A percentile compares a stretch with the other conserved stretches of the same genome.
Evolutionary conservation across 2,329 filamentous ascomycete species (phyloP).

Genomic region (Xylaria hypoxylon): DNA sequence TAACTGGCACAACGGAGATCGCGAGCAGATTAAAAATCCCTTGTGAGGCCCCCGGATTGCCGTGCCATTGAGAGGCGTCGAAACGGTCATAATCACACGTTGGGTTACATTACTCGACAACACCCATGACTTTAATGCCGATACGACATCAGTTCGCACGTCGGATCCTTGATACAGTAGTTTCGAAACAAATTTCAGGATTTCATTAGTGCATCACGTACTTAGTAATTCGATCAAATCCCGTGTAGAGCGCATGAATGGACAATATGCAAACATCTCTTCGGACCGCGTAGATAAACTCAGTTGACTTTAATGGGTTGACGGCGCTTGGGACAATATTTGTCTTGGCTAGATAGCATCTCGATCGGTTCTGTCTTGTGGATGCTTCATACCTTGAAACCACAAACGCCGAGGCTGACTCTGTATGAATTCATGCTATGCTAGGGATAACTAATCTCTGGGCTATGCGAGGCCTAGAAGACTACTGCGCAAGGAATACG

Average conservation of each 20-base stretch:
- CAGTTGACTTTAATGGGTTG: background rate
- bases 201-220: background rate
- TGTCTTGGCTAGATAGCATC: constrained; percentile 1
- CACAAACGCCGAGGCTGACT: background rate
- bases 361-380: background rate
- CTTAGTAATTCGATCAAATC: background rate
- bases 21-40: constrained; percentile 15
- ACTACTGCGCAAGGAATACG: background rate
- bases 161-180: constrained; percentile 11
- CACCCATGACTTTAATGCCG: constrained; percentile 6
- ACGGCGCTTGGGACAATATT: background rate
- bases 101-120: constrained; percentile 26
- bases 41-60: constrained; percentile 16
- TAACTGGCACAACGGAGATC: constrained; percentile 16
- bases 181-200: background rate
- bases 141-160: constrained; percentile 9
- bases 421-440: background rate
- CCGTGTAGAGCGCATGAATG: constrained; percentile 10
- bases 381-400: background rate
- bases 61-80: constrained; percentile 6
- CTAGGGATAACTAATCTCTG: background rate
- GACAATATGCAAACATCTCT: constrained; percentile 4
- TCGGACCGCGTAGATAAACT: background rate
- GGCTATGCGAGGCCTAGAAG: background rate
- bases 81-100: constrained; percentile 21